phyloP scores from a whole-genome alignment of 495 filamentous ascomycete species.

The Penicillium crystallinum region DNA sequence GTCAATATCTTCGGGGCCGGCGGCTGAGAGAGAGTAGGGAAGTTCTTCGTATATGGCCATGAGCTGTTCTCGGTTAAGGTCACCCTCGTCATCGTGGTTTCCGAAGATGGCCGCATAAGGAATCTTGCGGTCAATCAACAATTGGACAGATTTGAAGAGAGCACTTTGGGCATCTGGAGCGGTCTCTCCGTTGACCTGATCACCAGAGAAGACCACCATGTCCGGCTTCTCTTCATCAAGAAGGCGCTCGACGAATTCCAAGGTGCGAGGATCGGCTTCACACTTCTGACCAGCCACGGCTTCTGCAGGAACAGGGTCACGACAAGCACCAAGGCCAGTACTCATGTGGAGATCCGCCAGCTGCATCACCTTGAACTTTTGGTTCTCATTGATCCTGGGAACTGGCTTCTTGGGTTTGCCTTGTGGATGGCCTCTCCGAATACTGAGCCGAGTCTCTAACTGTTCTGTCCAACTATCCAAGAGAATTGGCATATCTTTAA shows the following conservation, averaged over 20 bases:
- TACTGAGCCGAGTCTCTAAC: conserved; percentile 64
- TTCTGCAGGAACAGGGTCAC: conserved; percentile 72
- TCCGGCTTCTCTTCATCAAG: conserved; percentile 91
- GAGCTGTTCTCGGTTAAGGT: conserved; percentile 65
- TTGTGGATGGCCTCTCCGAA: conserved; percentile 62
- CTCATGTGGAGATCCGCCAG: conserved; percentile 85
- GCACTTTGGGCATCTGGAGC: conserved; percentile 88
- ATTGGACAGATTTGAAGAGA: conserved; percentile 86
- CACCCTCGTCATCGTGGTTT: conserved; percentile 94
- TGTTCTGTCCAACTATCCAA: conserved; percentile 57
- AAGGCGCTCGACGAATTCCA: conserved; percentile 78
- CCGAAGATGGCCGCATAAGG: conserved; percentile 94
- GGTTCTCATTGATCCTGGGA: conserved; percentile 76
- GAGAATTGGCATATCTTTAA: conserved; percentile 63
- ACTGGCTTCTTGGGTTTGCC: conserved; percentile 54
- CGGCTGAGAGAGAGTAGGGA: conserved; percentile 79
- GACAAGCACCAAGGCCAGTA: conserved; percentile 78
- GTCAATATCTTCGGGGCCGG: conserved; percentile 76
- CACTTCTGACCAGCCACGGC: conserved; percentile 65
- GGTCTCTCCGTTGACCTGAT: conserved; percentile 93
- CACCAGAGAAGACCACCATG: conserved; percentile 82
- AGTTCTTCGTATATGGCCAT: conserved; percentile 83
- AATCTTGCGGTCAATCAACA: conserved; percentile 79
- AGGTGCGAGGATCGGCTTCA: conserved; percentile 84
- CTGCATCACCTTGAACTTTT: conserved; percentile 97